phyloP scores from a whole-genome alignment of 768 basidiomycete species.

The Suillus clintonianus region DNA sequence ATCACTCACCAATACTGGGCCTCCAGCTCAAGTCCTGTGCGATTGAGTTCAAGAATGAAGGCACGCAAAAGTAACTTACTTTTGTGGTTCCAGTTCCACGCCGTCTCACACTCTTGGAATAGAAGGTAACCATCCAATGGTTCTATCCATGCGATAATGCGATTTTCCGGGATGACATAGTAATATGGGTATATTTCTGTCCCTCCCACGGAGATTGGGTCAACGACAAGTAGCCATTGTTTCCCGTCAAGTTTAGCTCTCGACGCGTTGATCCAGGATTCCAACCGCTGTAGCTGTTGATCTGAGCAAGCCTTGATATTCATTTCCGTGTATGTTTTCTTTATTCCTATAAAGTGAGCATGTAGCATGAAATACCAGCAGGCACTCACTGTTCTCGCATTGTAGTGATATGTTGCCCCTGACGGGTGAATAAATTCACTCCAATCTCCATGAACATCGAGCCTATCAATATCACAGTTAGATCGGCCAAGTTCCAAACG shows the following conservation, averaged over 20 bases:
- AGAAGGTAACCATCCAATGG: not conserved
- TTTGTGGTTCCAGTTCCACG: not conserved
- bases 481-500: no score
- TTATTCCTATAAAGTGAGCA: not conserved
- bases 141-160: not conserved
- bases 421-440: not conserved
- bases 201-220: not conserved
- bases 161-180: not conserved
- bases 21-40: not conserved
- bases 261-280: not conserved
- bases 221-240: not conserved
- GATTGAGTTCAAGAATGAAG: not conserved
- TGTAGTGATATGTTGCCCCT: not conserved
- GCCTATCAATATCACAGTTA: not conserved
- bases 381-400: not conserved
- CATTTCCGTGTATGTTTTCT: not conserved
- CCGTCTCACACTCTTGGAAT: not conserved
- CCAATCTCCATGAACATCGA: not conserved
- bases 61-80: not conserved
- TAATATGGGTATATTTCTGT: not conserved
- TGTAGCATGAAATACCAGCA: not conserved
- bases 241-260: not conserved
- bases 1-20: slow-evolving; percentile 2
- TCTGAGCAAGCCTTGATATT: not conserved
- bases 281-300: not conserved